Evolutionary conservation across 2,329 filamentous ascomycete genomes (phyloP).

Genomic region (Neoscytalidium dimidiatum): DNA sequence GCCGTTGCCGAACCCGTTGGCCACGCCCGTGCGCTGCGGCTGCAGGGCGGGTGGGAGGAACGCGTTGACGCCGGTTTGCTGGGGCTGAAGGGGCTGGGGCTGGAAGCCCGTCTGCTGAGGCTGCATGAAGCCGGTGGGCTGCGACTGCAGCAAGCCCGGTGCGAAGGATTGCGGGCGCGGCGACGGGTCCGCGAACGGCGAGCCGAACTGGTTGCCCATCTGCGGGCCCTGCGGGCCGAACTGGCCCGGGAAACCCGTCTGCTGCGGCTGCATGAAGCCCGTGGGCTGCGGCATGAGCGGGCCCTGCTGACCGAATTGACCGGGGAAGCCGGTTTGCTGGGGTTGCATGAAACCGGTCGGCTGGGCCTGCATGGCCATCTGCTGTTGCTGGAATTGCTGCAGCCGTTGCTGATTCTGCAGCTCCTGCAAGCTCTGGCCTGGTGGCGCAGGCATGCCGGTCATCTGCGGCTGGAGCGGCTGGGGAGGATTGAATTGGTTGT

Average conservation of each 20-base stretch:
- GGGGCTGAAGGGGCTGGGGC: constrained; percentile 46
- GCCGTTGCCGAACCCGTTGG: constrained; percentile 44
- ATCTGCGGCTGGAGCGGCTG: constrained; percentile 79
- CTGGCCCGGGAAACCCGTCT: constrained; percentile 46
- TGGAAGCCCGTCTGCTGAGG: constrained; percentile 25
- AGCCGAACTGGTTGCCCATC: constrained; percentile 41
- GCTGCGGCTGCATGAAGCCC: constrained; percentile 52
- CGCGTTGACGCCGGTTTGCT: constrained; percentile 57
- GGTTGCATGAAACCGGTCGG: constrained; percentile 45
- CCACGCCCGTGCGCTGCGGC: constrained; percentile 49
- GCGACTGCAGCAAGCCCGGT: not conserved
- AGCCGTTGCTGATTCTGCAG: constrained; percentile 52
- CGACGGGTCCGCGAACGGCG: constrained; percentile 44
- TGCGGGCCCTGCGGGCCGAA: constrained; percentile 55
- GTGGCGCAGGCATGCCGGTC: constrained; percentile 73
- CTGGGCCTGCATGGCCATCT: constrained; percentile 31
- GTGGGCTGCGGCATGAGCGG: constrained; percentile 52
- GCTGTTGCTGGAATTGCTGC: constrained; percentile 34
- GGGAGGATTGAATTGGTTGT: constrained; percentile 69
- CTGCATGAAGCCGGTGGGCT: not conserved
- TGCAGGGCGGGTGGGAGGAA: constrained; percentile 50
- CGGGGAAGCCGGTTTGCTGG: constrained; percentile 28
- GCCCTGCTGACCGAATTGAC: constrained; percentile 25
- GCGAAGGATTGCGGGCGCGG: constrained; percentile 11
- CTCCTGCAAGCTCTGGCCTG: constrained; percentile 76